Evolutionary conservation across 768 basidiomycete species (phyloP), one percentile per base, ranked within the genome.

Genomic region (Coprinellus micaceus): DNA sequence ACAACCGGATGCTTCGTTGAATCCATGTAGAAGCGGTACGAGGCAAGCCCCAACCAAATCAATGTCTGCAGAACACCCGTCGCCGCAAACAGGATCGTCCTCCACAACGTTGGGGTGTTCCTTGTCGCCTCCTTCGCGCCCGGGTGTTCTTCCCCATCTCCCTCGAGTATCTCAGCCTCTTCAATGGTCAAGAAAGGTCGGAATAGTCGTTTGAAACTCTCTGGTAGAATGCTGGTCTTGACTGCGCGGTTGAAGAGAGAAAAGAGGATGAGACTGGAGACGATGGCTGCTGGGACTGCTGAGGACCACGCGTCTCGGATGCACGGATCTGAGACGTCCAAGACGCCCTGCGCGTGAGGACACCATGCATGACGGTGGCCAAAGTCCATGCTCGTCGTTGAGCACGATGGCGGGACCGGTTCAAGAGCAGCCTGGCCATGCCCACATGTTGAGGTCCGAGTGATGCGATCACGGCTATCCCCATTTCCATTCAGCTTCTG

Each of bases 11-110:
- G 53, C 26, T 61, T 60, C 21, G 63, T 52, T 0, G 64, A 55
- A 21, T 77, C 67, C 37, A 69, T 69, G n/a, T 79, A 74, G 15
- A 84, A 60, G 15, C 63, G 63, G 65, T 82, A 91, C 5, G 82
- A 80, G n/a, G 81, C 84, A 3, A 74, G 63, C n/a, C 75, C 77
- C 2, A 86, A 66, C 86, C 88, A 89, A 9, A 69, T 63, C 4
- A 90, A 69, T 0, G 81, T 72, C 61, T 87, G 79, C 4, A 77
- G 36, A 33, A 88, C 77, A 0, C 86, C 82, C 2, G 85, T 60
- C 56, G 78, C 74, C 0, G 78, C 74, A 44, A 89, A 78, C n/a
- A 82, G 61, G 43, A 84, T 58, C 1, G 83, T 81, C 39, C 82
- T 81, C 84, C 87, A 88, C 7, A 86, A 71, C 0, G 82, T 80